Evolutionary conservation across 2,329 filamentous ascomycete genomes (phyloP).

Genomic region (Fusarium avenaceum): DNA sequence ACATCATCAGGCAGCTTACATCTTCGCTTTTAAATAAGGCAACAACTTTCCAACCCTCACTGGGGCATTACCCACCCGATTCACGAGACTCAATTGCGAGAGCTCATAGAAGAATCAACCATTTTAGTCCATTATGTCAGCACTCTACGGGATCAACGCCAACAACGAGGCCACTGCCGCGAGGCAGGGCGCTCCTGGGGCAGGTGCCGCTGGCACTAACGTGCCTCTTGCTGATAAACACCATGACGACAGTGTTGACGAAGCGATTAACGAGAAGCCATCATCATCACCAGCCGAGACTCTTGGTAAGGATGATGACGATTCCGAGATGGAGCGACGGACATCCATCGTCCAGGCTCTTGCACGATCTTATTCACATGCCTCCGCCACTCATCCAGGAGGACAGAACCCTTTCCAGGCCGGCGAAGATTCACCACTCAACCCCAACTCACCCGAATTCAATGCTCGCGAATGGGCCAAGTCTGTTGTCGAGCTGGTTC

Average conservation of each 20-base stretch:
- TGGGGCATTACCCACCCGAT: constrained; percentile 17
- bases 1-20: neutral
- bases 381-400: constrained; percentile 55
- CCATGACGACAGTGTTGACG: constrained; percentile 51
- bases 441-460: constrained; percentile 68
- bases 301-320: constrained; percentile 50
- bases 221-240: constrained; percentile 49
- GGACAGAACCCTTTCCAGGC: constrained; percentile 65
- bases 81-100: constrained; percentile 37
- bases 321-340: constrained; percentile 63
- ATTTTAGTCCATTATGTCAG: constrained; percentile 43
- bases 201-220: constrained; percentile 44
- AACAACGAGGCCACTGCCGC: constrained; percentile 65
- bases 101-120: constrained; percentile 25
- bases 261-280: constrained; percentile 46
- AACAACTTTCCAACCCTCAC: constrained; percentile 1
- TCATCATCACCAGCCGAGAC: constrained; percentile 49
- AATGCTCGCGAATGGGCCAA: constrained; percentile 71
- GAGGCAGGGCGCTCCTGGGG: constrained; percentile 56
- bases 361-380: constrained; percentile 67
- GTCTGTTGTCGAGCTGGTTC: constrained; percentile 66
- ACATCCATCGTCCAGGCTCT: constrained; percentile 67
- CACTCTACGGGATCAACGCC: constrained; percentile 50
- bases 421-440: constrained; percentile 64
- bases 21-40: constrained; percentile 11